Evolutionary conservation across 345 rosid species (phyloP), one percentile per base, ranked within the genome.

Genomic region (Eutrema heterophyllum): DNA sequence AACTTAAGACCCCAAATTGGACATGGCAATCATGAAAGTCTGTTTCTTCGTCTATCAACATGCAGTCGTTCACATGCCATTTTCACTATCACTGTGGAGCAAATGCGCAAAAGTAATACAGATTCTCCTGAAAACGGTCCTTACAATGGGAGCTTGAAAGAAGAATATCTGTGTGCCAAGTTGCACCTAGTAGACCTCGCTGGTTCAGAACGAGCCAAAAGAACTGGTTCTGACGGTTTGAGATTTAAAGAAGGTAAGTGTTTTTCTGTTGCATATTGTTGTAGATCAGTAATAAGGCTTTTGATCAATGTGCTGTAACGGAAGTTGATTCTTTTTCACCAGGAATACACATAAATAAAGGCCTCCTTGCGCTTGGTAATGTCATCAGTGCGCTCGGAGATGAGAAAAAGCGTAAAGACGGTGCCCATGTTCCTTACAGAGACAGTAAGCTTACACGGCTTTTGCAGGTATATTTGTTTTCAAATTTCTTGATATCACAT

Each of bases 381-480:
- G 99, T 95, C 56, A 95, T 95, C 68, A 95, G 99, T 67, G 99
- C 99, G 30, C 96, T 95, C 7, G 99, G 99, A 54, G 99, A 95
- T 59, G 99, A 95, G 77, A 95, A 90, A 85, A 95, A 87, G 76
- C 97, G 99, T 27, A 95, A 90, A 85, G 97, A 95, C 61, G 88
- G 97, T 38, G 83, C 78, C 36, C 99, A 92, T 72, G 97, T 95
- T 78, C 99, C 99, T 48, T 95, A 95, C 70, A 85, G 99, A 66
- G 99, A 95, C 73, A 95, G 99, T 85, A 95, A 95, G 87, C 90
- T 95, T 67, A 95, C 99, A 38, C 84, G 99, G 72, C 94, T 95
- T 80, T 84, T 95, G 86, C 99, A 95, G 97, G 99, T 92, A 75
- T 16, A 46, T 39, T 43, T 30, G 11, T 78, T 60, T 60, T 66